Percentiles rank a stretch among this genome's conserved stretches.
Evolutionary conservation across 208 protist species (phyloP).

Genomic region (Trypanosoma platydactyli): DNA sequence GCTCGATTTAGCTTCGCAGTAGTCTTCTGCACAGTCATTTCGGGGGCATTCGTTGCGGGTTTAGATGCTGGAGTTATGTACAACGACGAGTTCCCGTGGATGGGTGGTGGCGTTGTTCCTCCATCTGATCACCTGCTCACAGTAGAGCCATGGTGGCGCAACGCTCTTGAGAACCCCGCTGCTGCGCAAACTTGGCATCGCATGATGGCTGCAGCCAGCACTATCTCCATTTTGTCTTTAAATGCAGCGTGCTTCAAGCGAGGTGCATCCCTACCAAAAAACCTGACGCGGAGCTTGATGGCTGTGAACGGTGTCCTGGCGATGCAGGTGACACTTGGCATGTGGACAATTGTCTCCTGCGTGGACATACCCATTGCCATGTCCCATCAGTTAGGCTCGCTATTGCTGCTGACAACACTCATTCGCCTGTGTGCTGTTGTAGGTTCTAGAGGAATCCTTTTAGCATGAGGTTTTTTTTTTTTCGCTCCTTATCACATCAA

Average conservation of each 20-base stretch:
- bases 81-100: conserved; percentile 90
- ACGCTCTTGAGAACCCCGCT: conserved; percentile 84
- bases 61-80: conserved; percentile 90
- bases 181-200: conserved; percentile 80
- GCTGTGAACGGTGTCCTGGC: conserved; percentile 61
- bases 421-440: conserved; percentile 77
- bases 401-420: conserved; percentile 77
- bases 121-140: conserved; percentile 66
- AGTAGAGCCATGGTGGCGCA: conserved; percentile 73
- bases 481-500: too few relatives aligned
- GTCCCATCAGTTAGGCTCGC: conserved; percentile 82
- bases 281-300: conserved; percentile 49
- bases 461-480: conserved; percentile 28
- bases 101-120: conserved; percentile 81
- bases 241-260: conserved; percentile 52
- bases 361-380: conserved; percentile 91
- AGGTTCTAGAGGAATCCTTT: conserved; percentile 49
- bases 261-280: conserved; percentile 36
- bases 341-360: conserved; percentile 91
- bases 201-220: conserved; percentile 59
- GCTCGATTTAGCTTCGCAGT: conserved; percentile 53
- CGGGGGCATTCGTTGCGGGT: conserved; percentile 90
- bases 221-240: conserved; percentile 44
- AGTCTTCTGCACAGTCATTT: conserved; percentile 83
- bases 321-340: conserved; percentile 88